phyloP scores from a whole-genome alignment of 352 stramenopile species.

The Globisporangium takayamanum region DNA sequence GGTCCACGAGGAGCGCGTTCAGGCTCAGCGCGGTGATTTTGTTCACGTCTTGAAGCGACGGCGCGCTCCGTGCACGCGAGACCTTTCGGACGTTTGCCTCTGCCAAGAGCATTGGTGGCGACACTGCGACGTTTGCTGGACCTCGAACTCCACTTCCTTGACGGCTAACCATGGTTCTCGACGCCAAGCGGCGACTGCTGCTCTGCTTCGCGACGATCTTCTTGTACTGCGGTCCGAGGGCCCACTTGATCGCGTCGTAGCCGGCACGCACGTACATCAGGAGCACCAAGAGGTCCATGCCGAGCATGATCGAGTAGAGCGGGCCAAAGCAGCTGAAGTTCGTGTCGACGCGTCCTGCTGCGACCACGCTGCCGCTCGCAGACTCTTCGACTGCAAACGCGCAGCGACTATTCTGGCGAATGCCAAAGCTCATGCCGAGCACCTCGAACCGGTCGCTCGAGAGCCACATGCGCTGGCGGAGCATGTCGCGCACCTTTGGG shows the following conservation, averaged over 20 bases:
- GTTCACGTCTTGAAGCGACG: background rate
- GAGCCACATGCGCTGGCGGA: conserved; percentile 14
- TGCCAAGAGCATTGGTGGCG: background rate
- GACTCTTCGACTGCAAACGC: conserved; percentile 6
- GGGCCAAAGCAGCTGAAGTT: conserved; percentile 19
- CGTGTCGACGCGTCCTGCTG: conserved; percentile 6
- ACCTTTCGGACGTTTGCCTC: background rate
- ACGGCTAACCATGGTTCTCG: background rate
- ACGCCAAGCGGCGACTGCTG: background rate
- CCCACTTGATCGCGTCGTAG: conserved; percentile 10
- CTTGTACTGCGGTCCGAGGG: conserved; percentile 9
- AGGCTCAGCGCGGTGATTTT: background rate
- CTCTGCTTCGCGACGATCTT: conserved; percentile 4
- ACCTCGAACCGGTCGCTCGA: conserved; percentile 14
- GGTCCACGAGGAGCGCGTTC: background rate
- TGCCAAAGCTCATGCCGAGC: conserved; percentile 13
- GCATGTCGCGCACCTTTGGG: conserved; percentile 12
- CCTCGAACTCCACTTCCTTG: background rate
- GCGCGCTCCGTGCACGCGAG: background rate
- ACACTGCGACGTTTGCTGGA: background rate
- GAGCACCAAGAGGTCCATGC: conserved; percentile 16
- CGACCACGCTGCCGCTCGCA: background rate
- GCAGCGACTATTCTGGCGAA: conserved; percentile 17
- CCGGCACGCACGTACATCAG: conserved; percentile 11
- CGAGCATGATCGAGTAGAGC: conserved; percentile 20